Evolutionary conservation across 352 stramenopile genomes (phyloP), one percentile per base, ranked within the genome.

Genomic region (Globisporangium heterothallicum): DNA sequence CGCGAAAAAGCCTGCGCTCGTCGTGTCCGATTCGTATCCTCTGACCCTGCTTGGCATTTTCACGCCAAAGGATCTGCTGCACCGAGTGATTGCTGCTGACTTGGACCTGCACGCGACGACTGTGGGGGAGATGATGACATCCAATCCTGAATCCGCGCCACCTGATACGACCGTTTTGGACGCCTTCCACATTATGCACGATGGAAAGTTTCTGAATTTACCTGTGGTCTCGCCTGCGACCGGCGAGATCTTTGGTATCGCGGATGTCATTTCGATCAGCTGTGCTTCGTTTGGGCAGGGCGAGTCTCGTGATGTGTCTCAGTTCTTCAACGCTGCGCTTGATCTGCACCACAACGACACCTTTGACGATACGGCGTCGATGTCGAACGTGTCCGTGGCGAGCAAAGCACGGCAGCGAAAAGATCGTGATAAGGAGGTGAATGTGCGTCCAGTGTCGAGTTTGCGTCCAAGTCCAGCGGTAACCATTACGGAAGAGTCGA

Each of bases 151-250:
- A 59, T 88, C 86, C 3, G 94, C 97, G 12, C 68, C 72, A 6
- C 88, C 92, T 9, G 89, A 98, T 29, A 98, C 95, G 6, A 97
- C 93, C 0, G 87, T 99, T 10, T 61, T 99, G 10, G 96, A 99
- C 56, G 97, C 96, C 0, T 91, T 99, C 60, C 95, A 99, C 66
- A 97, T 98, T 44, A 99, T 99, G 95, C 95, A 98, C 53, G 96
- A 99, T 47, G 94, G 97, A 22, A 95, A 94, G 41, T 99, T 98
- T 63, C 68, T 99, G 21, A 98, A 98, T 49, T 60, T 99, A 27
- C 97, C 97, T 5, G 95, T 99, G 3, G 94, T 98, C 62, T 78
- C 76, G 36, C 63, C 64, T 7, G 58, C 75, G 6, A 84, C 78
- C 6, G 74, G 78, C 4, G 75, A 90, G 44, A 86, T 95, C 49